Percentiles rank a stretch among this genome's conserved stretches.
Evolutionary conservation across 1,284 basidiomycete genomes (phyloP).

Genomic region (Cryptococcus amylolentus): DNA sequence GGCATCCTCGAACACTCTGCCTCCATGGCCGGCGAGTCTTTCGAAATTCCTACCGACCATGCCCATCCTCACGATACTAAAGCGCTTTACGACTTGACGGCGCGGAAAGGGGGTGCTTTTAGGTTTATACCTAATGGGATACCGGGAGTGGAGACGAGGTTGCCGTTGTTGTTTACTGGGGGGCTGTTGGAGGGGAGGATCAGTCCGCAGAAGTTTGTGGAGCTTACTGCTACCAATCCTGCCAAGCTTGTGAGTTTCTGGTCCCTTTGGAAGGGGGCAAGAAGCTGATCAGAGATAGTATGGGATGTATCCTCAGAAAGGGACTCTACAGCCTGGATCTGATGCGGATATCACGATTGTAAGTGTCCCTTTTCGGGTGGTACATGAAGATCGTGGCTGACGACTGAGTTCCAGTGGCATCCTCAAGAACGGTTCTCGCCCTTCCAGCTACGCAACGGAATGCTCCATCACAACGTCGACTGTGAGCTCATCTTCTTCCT

Average conservation of each 20-base stretch:
- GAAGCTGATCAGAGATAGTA: slow-evolving; percentile 6
- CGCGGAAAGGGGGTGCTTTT: slow-evolving; percentile 10
- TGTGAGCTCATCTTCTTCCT: slow-evolving; percentile 1
- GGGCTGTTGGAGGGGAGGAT: slow-evolving; percentile 13
- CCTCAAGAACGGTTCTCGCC: slow-evolving; percentile 1
- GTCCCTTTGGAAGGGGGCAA: not conserved
- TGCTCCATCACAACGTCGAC: slow-evolving; percentile 18
- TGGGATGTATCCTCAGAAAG: slow-evolving; percentile 19
- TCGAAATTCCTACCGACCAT: not conserved
- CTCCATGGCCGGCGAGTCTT: slow-evolving; percentile 1
- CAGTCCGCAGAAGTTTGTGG: slow-evolving; percentile 14
- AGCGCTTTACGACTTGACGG: not conserved
- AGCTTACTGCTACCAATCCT: slow-evolving; percentile 14
- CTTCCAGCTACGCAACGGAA: slow-evolving; percentile 3
- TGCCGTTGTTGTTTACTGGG: slow-evolving; percentile 15
- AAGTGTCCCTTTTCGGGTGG: not conserved
- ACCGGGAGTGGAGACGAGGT: slow-evolving; percentile 17
- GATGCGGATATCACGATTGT: slow-evolving; percentile 20
- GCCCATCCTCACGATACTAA: not conserved
- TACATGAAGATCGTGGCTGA: not conserved
- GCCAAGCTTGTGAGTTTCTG: slow-evolving; percentile 16
- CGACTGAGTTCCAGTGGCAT: slow-evolving; percentile 5
- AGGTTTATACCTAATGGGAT: slow-evolving; percentile 17
- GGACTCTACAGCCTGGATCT: slow-evolving; percentile 13
- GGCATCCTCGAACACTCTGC: slow-evolving; percentile 7